Conservation (phyloP, 129 eudicot species). For the Solidago caesia region DNA sequence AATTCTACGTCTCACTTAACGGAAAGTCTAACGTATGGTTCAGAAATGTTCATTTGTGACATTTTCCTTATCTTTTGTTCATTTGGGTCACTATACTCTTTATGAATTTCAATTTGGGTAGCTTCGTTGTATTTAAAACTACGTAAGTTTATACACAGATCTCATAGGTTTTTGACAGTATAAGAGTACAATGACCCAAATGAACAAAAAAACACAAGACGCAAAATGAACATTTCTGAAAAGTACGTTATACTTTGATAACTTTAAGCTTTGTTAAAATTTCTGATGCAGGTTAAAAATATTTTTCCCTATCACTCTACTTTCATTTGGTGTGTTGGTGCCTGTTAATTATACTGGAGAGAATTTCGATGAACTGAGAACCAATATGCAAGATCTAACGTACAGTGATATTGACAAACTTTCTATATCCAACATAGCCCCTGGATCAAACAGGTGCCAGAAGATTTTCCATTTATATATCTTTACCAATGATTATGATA, state of each 20-base stretch:
- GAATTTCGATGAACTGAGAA: constrained; percentile 38
- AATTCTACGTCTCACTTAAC: too few relatives aligned
- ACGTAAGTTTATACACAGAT: too few relatives aligned
- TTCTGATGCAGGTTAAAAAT: constrained; percentile 78
- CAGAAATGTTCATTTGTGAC: too few relatives aligned
- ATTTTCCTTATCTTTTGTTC: too few relatives aligned
- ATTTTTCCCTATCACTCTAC: constrained; percentile 78
- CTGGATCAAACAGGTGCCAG: constrained; percentile 67
- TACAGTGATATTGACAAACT: constrained; percentile 87
- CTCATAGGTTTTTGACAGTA: too few relatives aligned
- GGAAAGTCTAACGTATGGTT: too few relatives aligned
- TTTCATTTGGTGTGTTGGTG: constrained; percentile 80
- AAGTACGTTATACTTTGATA: neutral
- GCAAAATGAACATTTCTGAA: too few relatives aligned
- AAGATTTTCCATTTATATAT: neutral
- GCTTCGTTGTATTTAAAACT: too few relatives aligned
- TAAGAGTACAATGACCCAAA: too few relatives aligned
- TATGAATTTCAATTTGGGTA: too few relatives aligned
- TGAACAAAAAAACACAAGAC: neutral
- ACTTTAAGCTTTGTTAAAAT: constrained; percentile 7
- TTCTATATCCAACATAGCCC: constrained; percentile 81
- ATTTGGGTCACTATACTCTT: too few relatives aligned
- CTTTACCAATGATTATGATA: constrained; percentile 12
- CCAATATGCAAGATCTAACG: constrained; percentile 51
- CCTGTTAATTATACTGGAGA: constrained; percentile 86